Evolutionary conservation across 2,329 filamentous ascomycete genomes (phyloP), one percentile per base, ranked within the genome.

Genomic region (Emericellopsis cladophorae): DNA sequence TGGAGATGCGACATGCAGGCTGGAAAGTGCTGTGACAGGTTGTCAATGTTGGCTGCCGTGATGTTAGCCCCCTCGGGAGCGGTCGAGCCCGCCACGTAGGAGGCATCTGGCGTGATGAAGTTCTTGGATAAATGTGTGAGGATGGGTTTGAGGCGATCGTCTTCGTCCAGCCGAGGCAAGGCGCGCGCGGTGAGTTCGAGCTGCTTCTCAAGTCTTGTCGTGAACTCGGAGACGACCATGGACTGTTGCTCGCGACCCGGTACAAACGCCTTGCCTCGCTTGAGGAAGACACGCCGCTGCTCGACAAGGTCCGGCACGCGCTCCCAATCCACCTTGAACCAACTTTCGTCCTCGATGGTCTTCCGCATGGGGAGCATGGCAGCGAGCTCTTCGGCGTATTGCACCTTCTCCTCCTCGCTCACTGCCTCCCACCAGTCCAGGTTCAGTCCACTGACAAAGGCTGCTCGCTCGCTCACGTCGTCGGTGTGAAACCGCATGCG

Each of bases 301-400:
- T 95, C 89, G 1, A 98, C 80, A 31, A 98, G 65, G 45, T 96
- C 90, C 0, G 90, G 87, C 1, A 98, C 92, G 29, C 80, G 76
- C 56, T 88, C 84, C 88, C 90, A 98, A 53, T 95, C 87, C 1
- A 96, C 87, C 64, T 95, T 96, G 70, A 93, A 94, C 82, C 87
- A 98, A 22, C 68, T 79, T 52, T 92, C 86, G 34, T 95, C 86
- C 14, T 95, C 87, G 6, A 53, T 49, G 37, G 54, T 54, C 49
- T 64, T 62, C 40, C 58, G 60, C 5, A 52, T 52, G 1, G 56
- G 56, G 9, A 56, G 46, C 41, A 68, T 65, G 18, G 76, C 74
- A 1, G 70, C 63, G 40, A 94, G 61, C 44, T 84, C 73, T 1
- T 74, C 65, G 1, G 69, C 67, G 41, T 87, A 64, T 45, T 73